These are phyloP conservation scores for Vitis rupestris DNA, from an alignment of 164 flowering plant species.

Conservation along the genomic window DNA sequence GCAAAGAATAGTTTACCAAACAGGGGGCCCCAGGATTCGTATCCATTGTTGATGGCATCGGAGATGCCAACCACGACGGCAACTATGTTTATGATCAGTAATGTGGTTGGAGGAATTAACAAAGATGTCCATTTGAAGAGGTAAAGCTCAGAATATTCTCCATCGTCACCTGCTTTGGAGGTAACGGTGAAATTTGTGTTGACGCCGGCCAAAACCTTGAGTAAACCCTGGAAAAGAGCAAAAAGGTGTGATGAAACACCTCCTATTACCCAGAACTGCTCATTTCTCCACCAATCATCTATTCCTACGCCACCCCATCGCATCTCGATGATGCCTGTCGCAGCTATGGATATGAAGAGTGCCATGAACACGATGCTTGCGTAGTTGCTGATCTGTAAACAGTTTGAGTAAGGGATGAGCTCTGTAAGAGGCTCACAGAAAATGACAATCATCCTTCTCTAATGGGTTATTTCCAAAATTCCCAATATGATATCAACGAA, in stretches of 20 bases:
- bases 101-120: slow-evolving; percentile 31
- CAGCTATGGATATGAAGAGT: slow-evolving; percentile 32
- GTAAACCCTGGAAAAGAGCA: slow-evolving; percentile 47
- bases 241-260: slow-evolving; percentile 48
- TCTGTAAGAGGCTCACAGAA: neutral
- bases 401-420: neutral
- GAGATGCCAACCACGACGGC: slow-evolving; percentile 48
- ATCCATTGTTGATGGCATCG: slow-evolving; percentile 46
- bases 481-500: neutral
- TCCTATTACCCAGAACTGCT: slow-evolving; percentile 48
- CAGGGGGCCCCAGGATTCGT: slow-evolving; percentile 35
- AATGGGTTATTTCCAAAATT: neutral
- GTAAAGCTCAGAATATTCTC: slow-evolving; percentile 40
- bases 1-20: slow-evolving; percentile 33
- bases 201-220: slow-evolving; percentile 46
- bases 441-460: neutral
- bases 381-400: slow-evolving; percentile 29
- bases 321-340: slow-evolving; percentile 49
- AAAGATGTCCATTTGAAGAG: slow-evolving; percentile 45
- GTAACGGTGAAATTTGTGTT: slow-evolving; percentile 45
- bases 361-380: slow-evolving; percentile 30
- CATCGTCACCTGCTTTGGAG: slow-evolving; percentile 47
- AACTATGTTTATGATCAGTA: slow-evolving; percentile 31
- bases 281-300: slow-evolving; percentile 39
- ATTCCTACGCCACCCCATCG: slow-evolving; percentile 43